Conservation (phyloP, 306 rosid species). For the Glycine soja region DNA sequence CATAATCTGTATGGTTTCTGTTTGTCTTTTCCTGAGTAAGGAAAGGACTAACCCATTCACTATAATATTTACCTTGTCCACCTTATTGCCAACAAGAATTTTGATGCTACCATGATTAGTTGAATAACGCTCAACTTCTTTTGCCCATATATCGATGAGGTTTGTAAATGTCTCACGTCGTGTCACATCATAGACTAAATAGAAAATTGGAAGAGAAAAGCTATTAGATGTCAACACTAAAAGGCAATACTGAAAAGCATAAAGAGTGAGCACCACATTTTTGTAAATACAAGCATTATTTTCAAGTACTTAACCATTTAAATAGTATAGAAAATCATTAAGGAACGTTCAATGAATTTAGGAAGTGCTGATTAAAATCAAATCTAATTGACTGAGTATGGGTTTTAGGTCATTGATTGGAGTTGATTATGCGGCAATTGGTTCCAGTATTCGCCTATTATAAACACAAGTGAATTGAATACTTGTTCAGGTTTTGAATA, state of each 20-base stretch:
- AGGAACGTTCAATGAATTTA: not conserved
- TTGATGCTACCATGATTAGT: conserved; percentile 75
- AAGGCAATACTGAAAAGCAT: conserved; percentile 26
- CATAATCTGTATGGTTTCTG: conserved; percentile 26
- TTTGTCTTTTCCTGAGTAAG: conserved; percentile 5
- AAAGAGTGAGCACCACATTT: conserved; percentile 38
- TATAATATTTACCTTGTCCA: conserved; percentile 70
- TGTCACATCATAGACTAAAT: conserved; percentile 87
- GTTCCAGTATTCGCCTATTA: not conserved
- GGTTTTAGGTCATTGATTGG: not conserved
- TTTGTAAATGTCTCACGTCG: conserved; percentile 83
- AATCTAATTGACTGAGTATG: not conserved
- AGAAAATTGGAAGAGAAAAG: conserved; percentile 27
- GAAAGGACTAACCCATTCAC: conserved; percentile 26
- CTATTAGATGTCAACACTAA: conserved; percentile 25
- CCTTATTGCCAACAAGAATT: conserved; percentile 90
- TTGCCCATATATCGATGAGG: conserved; percentile 77
- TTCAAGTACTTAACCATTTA: not conserved
- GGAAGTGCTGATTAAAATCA: conserved; percentile 8
- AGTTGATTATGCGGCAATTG: not conserved
- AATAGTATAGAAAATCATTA: conserved; percentile 9
- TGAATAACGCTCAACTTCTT: conserved; percentile 79
- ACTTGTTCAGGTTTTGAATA: not conserved
- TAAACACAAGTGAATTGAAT: not conserved
- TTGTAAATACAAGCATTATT: conserved; percentile 8